Evolutionary conservation across 768 basidiomycete species (phyloP), one percentile per base, ranked within the genome.

Genomic region (Suillus decipiens): DNA sequence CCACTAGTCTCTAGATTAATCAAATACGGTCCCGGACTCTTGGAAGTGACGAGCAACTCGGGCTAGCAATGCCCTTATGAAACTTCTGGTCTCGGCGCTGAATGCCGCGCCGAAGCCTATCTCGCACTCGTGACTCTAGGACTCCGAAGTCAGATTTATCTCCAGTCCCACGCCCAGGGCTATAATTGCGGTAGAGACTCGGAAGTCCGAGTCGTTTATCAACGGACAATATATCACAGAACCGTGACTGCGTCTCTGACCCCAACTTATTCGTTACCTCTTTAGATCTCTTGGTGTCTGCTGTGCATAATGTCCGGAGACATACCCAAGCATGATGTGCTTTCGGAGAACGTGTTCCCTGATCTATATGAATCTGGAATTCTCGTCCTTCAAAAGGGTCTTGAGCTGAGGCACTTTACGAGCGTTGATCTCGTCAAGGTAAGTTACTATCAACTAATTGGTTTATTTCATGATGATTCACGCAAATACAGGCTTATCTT

Each of bases 371-470:
- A 89, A 69, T 87, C 84, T 0, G 82, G 85, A 0, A 77, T 89
- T 24, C 51, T 76, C 0, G 86, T 87, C 60, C 77, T 89, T 12
- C 86, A 86, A 66, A 74, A 72, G 1, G 86, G 88, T 7, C 75
- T 88, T 8, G 75, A 81, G 45, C 76, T 76, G 6, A 78, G 82
- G 3, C 76, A 76, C 39, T 88, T 88, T 65, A 80, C 85, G 0
- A 88, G 87, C 63, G 84, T 86, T 14, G 84, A 88, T 67, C 79
- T 89, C 7, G 83, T 89, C 55, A 87, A 86, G 77, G 87, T 85
- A 45, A 39, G 59, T 61, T 24, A 11, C 24, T 28, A 4, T 31
- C 1, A 24, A 5, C n/a, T 1, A 7, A 1, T 57, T 41, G 39
- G 33, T 36, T 5, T 10, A 51, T 51, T 57, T 31, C 37, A 19